phyloP scores from a whole-genome alignment of 768 basidiomycete species.

The Rhizopogon vinicolor region DNA sequence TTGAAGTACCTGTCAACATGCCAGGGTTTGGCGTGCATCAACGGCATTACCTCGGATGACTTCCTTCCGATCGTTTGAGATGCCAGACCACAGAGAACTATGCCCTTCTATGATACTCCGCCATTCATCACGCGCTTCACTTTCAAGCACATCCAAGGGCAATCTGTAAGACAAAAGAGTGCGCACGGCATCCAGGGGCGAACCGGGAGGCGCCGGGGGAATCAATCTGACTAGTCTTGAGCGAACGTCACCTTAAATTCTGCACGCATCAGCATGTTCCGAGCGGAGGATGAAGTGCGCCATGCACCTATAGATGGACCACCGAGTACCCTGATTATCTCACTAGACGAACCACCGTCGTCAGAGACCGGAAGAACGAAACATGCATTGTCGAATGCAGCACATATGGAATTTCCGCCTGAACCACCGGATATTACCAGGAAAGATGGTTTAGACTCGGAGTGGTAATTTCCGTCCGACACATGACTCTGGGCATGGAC shows the following conservation, averaged over 20 bases:
- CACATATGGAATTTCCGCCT: constrained; percentile 87
- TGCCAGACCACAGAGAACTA: constrained; percentile 76
- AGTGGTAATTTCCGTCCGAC: not conserved
- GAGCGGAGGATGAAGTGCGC: constrained; percentile 4
- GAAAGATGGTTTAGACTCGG: constrained; percentile 17
- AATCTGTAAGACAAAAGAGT: constrained; percentile 77
- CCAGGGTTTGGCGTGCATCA: not conserved
- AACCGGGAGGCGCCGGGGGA: constrained; percentile 51
- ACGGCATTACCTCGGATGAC: constrained; percentile 66
- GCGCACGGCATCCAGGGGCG: constrained; percentile 71
- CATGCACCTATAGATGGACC: constrained; percentile 75
- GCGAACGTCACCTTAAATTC: constrained; percentile 70
- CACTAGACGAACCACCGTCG: constrained; percentile 92
- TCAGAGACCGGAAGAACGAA: constrained; percentile 93
- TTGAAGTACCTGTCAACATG: not conserved
- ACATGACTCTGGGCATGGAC: not conserved
- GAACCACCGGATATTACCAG: constrained; percentile 91
- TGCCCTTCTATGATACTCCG: constrained; percentile 86
- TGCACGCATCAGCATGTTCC: constrained; percentile 4
- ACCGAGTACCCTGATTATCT: constrained; percentile 88
- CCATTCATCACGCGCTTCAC: constrained; percentile 86
- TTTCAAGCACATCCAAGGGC: constrained; percentile 60
- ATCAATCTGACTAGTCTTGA: constrained; percentile 88
- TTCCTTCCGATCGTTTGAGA: constrained; percentile 88
- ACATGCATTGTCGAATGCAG: constrained; percentile 73